A percentile compares a stretch with the other conserved stretches of the same genome.
Evolutionary conservation across 2,329 filamentous ascomycete species (phyloP).

Genomic region (Sporothrix mexicana): DNA sequence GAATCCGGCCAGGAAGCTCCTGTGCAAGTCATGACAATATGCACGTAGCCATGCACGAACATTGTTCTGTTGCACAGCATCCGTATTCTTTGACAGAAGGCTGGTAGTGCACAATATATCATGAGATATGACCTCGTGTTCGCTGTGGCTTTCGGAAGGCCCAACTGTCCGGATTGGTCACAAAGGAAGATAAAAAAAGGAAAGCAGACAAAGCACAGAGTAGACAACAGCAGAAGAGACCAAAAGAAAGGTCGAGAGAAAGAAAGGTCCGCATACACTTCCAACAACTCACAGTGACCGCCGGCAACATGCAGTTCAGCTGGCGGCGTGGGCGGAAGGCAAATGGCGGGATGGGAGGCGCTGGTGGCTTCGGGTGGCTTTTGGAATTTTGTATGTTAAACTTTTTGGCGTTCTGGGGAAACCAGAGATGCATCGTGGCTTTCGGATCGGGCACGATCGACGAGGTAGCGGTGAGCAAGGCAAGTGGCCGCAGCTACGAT

Average conservation of each 20-base stretch:
- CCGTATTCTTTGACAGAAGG: slow-evolving; percentile 19
- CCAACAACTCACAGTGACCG: too few relatives aligned
- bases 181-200: background rate
- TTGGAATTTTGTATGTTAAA: too few relatives aligned
- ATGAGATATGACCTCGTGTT: background rate
- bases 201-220: background rate
- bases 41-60: background rate
- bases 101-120: background rate
- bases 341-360: background rate
- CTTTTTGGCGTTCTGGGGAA: too few relatives aligned
- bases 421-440: slow-evolving; percentile 21
- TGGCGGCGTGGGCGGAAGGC: background rate
- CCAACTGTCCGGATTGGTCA: slow-evolving; percentile 14
- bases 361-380: slow-evolving; percentile 22
- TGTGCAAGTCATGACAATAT: background rate
- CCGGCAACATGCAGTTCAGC: slow-evolving; percentile 5
- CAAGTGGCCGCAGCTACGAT: background rate
- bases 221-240: background rate
- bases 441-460: slow-evolving; percentile 14
- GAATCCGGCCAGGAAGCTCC: slow-evolving; percentile 9
- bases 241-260: background rate
- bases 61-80: slow-evolving; percentile 9
- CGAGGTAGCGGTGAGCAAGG: slow-evolving; percentile 19
- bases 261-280: background rate
- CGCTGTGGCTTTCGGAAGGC: slow-evolving; percentile 1